A percentile compares a stretch with the other conserved stretches of the same genome.
These are phyloP conservation scores for Pholiota microspora DNA, from an alignment of 768 basidiomycete genomes.

Conservation along the genomic window DNA sequence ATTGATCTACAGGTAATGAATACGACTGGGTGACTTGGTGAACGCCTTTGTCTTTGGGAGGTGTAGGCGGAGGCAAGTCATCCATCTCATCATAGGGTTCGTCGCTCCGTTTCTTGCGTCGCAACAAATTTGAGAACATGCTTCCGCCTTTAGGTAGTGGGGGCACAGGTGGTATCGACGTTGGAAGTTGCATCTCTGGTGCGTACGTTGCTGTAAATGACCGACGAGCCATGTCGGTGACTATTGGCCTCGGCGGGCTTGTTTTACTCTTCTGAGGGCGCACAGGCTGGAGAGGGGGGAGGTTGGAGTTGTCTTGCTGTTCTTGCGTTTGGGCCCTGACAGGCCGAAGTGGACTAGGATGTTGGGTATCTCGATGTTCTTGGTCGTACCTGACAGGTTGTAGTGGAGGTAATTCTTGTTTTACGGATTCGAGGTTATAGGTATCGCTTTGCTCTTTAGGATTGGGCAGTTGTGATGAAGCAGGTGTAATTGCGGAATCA, in stretches of 20 bases:
- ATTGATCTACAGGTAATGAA: constrained; percentile 13
- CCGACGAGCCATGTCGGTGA: constrained; percentile 25
- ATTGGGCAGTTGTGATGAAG: constrained; percentile 9
- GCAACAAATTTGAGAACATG: constrained; percentile 33
- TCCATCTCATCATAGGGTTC: constrained; percentile 23
- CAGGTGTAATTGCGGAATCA: constrained; percentile 11
- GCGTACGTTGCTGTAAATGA: constrained; percentile 33
- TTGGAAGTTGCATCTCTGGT: constrained; percentile 20
- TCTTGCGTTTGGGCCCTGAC: constrained; percentile 15
- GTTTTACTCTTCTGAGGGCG: background rate
- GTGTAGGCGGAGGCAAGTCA: constrained; percentile 37
- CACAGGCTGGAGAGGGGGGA: constrained; percentile 8
- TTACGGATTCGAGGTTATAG: background rate
- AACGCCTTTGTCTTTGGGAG: constrained; percentile 41
- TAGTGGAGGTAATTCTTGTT: constrained; percentile 5
- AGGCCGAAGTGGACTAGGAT: constrained; percentile 14
- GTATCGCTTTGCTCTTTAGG: constrained; percentile 6
- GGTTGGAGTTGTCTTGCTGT: background rate
- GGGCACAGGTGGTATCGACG: constrained; percentile 16
- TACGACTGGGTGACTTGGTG: constrained; percentile 16
- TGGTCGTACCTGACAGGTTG: constrained; percentile 2
- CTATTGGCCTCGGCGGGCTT: constrained; percentile 14
- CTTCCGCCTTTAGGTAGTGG: constrained; percentile 27
- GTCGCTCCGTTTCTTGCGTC: constrained; percentile 37
- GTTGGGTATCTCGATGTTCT: background rate